phyloP scores from a whole-genome alignment of 2,329 filamentous ascomycete genomes.

The Fusarium napiforme region DNA sequence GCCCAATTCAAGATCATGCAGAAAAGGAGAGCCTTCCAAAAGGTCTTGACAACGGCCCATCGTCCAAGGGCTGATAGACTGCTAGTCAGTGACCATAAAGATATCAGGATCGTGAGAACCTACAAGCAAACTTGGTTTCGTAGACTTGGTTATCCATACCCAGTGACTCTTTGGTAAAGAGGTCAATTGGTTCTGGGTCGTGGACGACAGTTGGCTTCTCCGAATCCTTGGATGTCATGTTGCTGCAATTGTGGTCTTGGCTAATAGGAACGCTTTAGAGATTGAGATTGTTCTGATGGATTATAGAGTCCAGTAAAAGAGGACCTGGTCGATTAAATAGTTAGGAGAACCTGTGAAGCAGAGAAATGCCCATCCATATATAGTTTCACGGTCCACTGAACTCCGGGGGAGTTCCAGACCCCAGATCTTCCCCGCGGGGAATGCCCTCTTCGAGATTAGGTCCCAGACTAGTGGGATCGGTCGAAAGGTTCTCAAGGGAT shows the following conservation, averaged over 20 bases:
- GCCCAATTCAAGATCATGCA: slow-evolving; percentile 12
- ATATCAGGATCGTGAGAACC: no score
- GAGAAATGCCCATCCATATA: neutral
- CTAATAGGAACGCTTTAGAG: neutral
- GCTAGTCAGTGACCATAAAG: neutral
- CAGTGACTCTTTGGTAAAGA: neutral
- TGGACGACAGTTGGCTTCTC: neutral
- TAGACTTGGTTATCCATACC: neutral
- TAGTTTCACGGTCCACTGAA: neutral
- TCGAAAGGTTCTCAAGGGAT: neutral
- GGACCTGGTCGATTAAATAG: neutral
- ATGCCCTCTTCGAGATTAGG: neutral
- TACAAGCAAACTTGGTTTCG: neutral
- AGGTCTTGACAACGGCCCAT: neutral
- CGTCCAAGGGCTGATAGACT: neutral
- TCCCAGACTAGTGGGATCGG: neutral
- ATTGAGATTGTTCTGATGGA: neutral
- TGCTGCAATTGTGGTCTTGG: neutral
- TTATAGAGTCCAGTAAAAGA: no score
- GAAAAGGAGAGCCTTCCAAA: slow-evolving; percentile 8
- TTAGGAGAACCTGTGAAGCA: neutral
- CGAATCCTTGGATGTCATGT: neutral
- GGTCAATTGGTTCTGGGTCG: neutral
- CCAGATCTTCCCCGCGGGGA: neutral
- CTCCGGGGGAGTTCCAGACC: neutral